A percentile compares a stretch with the other conserved stretches of the same genome.
Evolutionary conservation across 768 basidiomycete genomes (phyloP).

Genomic region (Dentipellis fragilis): DNA sequence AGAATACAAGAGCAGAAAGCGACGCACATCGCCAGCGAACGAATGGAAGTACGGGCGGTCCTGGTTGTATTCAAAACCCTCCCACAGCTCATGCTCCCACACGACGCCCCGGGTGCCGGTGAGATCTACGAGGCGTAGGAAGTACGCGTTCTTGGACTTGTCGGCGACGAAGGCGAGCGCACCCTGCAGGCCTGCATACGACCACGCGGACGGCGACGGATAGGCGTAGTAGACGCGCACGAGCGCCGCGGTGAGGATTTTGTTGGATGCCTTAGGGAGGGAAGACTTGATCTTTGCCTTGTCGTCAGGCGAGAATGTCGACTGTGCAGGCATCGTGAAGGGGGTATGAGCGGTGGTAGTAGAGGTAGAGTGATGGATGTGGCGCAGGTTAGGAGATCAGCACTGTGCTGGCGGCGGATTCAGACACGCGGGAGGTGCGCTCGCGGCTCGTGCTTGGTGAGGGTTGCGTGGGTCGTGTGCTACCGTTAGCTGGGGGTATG

Average conservation of each 20-base stretch:
- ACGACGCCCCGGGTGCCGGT: conserved; percentile 76
- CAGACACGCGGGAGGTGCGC: no score
- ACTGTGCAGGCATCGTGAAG: conserved; percentile 57
- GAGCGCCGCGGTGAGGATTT: conserved; percentile 74
- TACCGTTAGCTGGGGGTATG: no score
- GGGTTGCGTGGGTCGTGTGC: no score
- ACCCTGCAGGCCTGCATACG: conserved; percentile 81
- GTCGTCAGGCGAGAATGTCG: conserved; percentile 63
- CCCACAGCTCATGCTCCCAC: conserved; percentile 90
- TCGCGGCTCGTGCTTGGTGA: no score
- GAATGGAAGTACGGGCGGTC: conserved; percentile 91
- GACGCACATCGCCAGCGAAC: conserved; percentile 86
- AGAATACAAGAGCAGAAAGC: not conserved
- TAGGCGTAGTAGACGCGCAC: conserved; percentile 87
- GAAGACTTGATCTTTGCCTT: conserved; percentile 66
- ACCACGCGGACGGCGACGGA: conserved; percentile 70
- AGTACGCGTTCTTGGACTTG: conserved; percentile 40
- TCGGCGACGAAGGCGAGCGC: conserved; percentile 68
- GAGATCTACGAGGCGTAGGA: conserved; percentile 78
- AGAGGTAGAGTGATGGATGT: not conserved
- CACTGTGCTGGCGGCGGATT: no score
- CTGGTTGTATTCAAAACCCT: conserved; percentile 68
- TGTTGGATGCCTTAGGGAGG: conserved; percentile 45
- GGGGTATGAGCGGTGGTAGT: not conserved
- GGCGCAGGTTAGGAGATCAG: no score